These are phyloP conservation scores for Aphanocladium album DNA, from an alignment of 2,329 filamentous ascomycete species.

Conservation along the genomic window DNA sequence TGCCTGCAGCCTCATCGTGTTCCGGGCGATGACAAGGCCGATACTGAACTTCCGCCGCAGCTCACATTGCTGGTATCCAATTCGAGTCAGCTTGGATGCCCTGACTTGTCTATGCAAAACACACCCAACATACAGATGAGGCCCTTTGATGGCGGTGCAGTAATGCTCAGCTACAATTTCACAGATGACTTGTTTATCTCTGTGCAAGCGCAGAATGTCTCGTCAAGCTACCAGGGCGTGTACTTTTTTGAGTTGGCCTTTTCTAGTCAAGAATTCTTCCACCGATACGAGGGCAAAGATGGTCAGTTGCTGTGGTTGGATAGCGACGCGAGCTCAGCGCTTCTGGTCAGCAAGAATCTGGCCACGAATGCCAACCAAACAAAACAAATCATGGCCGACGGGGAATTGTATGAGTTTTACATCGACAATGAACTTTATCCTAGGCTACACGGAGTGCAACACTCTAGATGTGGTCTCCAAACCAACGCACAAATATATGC, in stretches of 20 bases:
- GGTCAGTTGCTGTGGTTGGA: conserved; percentile 67
- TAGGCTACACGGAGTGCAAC: conserved; percentile 62
- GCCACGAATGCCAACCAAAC: conserved; percentile 52
- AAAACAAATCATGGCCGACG: conserved; percentile 46
- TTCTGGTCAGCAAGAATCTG: conserved; percentile 73
- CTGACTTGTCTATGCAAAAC: conserved; percentile 19
- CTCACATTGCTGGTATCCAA: conserved; percentile 73
- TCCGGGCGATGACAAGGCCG: conserved; percentile 12
- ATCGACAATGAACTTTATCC: conserved; percentile 57
- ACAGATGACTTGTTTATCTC: conserved; percentile 69
- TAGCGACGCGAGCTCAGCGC: conserved; percentile 70
- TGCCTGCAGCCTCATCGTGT: conserved; percentile 66
- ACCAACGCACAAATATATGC: conserved; percentile 59
- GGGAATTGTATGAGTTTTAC: conserved; percentile 71
- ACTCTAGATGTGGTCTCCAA: conserved; percentile 77
- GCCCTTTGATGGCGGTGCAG: conserved; percentile 64
- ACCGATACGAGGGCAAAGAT: conserved; percentile 49
- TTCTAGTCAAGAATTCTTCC: conserved; percentile 74
- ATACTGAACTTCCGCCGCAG: conserved; percentile 58
- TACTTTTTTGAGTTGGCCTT: conserved; percentile 81
- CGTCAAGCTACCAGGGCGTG: conserved; percentile 52
- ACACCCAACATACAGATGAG: conserved; percentile 23
- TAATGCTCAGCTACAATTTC: conserved; percentile 56
- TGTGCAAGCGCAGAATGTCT: conserved; percentile 64
- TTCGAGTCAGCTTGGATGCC: conserved; percentile 27